phyloP scores from a whole-genome alignment of 805 yeast genomes.

The Cyberlindnera maclurae region DNA sequence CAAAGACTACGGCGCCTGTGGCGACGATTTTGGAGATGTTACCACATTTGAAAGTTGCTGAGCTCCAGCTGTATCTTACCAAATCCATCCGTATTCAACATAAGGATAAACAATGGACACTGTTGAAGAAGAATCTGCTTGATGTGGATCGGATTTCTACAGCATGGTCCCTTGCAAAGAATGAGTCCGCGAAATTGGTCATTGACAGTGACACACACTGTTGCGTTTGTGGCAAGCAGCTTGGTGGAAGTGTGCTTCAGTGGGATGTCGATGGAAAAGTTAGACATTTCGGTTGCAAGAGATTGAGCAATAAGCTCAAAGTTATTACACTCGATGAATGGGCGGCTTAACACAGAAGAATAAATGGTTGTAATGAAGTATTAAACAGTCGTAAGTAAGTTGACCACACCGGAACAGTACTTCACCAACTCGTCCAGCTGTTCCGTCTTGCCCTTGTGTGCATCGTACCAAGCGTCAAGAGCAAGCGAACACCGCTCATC shows the following conservation, averaged over 20 bases:
- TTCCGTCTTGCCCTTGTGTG: conserved; percentile 34
- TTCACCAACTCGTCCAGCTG: conserved; percentile 62
- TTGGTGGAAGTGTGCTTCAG: conserved; percentile 12
- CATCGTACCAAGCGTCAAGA: conserved; percentile 41
- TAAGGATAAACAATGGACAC: conserved; percentile 2
- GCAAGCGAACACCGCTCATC: conserved; percentile 37
- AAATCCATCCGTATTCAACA: conserved; percentile 14
- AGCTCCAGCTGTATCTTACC: conserved; percentile 14
- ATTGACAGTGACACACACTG: conserved; percentile 9
- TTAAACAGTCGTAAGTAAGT: conserved; percentile 37
- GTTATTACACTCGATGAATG: conserved; percentile 12
- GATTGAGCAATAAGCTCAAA: conserved; percentile 7
- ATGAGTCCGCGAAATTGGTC: conserved; percentile 5
- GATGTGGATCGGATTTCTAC: conserved; percentile 8
- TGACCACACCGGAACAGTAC: conserved; percentile 75
- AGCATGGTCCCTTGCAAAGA: conserved; percentile 2
- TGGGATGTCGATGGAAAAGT: conserved; percentile 5
- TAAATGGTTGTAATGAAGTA: neutral
- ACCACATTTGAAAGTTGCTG: conserved; percentile 14
- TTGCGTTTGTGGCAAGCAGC: conserved; percentile 8
- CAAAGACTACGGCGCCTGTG: conserved; percentile 29
- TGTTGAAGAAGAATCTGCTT: conserved; percentile 4
- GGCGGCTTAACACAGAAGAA: conserved; percentile 3
- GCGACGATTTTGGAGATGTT: conserved; percentile 7
- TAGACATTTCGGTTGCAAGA: conserved; percentile 21